Evolutionary conservation across 2,329 filamentous ascomycete species (phyloP).

Genomic region (Drechslerella stenobrocha): DNA sequence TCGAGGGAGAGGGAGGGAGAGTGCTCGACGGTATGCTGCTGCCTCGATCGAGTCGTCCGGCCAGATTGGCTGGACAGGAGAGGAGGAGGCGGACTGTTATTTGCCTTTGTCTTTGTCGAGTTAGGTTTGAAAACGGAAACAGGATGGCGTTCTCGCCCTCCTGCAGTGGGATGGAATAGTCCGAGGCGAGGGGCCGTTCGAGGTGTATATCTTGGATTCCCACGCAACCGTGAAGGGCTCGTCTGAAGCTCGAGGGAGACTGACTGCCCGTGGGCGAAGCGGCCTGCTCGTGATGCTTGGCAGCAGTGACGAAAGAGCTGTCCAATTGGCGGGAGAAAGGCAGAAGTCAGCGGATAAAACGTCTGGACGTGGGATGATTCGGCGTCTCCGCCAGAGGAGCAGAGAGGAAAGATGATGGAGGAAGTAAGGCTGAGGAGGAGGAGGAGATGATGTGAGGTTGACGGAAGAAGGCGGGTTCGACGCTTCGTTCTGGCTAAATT

Average conservation of each 20-base stretch:
- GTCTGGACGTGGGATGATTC: background rate
- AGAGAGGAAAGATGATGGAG: background rate
- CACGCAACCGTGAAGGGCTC: background rate
- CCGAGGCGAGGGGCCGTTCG: too few relatives aligned
- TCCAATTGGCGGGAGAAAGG: background rate
- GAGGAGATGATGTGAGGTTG: background rate
- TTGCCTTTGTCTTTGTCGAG: background rate
- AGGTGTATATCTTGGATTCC: too few relatives aligned
- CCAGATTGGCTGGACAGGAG: background rate
- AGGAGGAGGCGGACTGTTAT: background rate
- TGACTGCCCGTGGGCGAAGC: background rate
- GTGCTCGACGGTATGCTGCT: background rate
- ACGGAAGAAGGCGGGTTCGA: background rate
- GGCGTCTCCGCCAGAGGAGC: too few relatives aligned
- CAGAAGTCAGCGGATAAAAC: background rate
- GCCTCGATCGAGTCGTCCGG: background rate
- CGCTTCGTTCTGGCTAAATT: slow-evolving; percentile 2
- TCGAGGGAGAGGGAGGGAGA: background rate
- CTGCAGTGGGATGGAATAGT: too few relatives aligned
- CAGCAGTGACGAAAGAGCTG: slow-evolving; percentile 4
- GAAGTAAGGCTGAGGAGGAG: background rate
- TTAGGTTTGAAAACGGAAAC: background rate
- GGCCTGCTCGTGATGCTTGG: background rate
- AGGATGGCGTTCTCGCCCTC: background rate
- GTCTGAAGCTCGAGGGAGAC: background rate